These are phyloP conservation scores for Fusarium tupiense DNA, from an alignment of 2,329 filamentous ascomycete genomes.

Conservation along the genomic window DNA sequence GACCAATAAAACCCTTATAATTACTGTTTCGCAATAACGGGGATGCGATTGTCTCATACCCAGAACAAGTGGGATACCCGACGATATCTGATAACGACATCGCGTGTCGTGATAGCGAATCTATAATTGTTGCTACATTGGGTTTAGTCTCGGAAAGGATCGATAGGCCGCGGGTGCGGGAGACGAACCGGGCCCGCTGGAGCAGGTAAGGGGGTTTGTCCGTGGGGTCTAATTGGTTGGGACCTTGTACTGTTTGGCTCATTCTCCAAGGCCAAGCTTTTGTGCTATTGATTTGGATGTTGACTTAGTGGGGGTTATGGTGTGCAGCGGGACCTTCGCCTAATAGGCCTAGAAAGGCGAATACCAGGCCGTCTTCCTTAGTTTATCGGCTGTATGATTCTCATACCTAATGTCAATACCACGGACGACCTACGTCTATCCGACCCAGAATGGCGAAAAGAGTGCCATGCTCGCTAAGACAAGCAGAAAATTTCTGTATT, in stretches of 20 bases:
- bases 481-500: no score
- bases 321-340: not conserved
- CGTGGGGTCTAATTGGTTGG: accelerated
- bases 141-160: not conserved
- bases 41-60: conserved; percentile 25
- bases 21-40: conserved; percentile 16
- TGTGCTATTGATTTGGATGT: not conserved
- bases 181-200: not conserved
- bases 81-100: conserved; percentile 28
- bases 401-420: no score
- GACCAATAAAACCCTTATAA: not conserved
- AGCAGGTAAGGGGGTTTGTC: accelerated
- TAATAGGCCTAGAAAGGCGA: not conserved
- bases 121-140: not conserved
- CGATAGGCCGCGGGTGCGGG: not conserved
- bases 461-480: no score
- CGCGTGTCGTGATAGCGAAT: conserved; percentile 22
- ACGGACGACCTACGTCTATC: not conserved
- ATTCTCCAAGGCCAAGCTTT: not conserved
- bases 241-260: accelerated
- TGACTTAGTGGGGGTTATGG: not conserved
- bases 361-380: not conserved
- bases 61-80: not conserved
- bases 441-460: not conserved
- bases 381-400: no score